Evolutionary conservation across 176 grass and related monocot species (phyloP).

Genomic region (Phragmites australis): DNA sequence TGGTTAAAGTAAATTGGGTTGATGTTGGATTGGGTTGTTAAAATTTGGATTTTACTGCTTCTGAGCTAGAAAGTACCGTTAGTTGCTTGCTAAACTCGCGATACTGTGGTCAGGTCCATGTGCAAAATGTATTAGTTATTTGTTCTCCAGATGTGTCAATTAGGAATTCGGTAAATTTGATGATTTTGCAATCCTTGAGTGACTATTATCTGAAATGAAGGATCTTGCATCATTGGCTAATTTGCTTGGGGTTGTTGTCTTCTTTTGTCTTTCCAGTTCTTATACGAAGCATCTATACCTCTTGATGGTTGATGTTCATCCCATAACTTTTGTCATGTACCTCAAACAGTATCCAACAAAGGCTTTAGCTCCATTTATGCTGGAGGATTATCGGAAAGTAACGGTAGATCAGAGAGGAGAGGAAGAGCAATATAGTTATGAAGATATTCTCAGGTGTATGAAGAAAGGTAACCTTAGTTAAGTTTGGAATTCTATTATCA

Average conservation of each 20-base stretch:
- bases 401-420: slow-evolving; percentile 76
- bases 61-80: slow-evolving; percentile 3
- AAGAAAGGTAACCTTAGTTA: slow-evolving; percentile 63
- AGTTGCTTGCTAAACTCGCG: neutral
- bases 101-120: neutral
- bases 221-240: neutral
- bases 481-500: slow-evolving; percentile 13
- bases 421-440: slow-evolving; percentile 72
- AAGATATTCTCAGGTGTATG: slow-evolving; percentile 79
- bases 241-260: neutral
- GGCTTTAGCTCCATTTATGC: slow-evolving; percentile 93
- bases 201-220: neutral
- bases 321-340: slow-evolving; percentile 24
- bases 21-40: neutral
- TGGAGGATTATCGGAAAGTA: slow-evolving; percentile 91
- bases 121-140: neutral
- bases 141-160: neutral
- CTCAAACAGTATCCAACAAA: slow-evolving; percentile 89
- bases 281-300: slow-evolving; percentile 20
- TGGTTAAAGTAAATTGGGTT: neutral
- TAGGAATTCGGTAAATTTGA: neutral
- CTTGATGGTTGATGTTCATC: slow-evolving; percentile 7
- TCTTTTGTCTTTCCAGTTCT: neutral
- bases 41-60: neutral
- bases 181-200: neutral